These are phyloP conservation scores for Dioscorea zingiberensis DNA, from an alignment of 106 monocot genomes.

Conservation along the genomic window DNA sequence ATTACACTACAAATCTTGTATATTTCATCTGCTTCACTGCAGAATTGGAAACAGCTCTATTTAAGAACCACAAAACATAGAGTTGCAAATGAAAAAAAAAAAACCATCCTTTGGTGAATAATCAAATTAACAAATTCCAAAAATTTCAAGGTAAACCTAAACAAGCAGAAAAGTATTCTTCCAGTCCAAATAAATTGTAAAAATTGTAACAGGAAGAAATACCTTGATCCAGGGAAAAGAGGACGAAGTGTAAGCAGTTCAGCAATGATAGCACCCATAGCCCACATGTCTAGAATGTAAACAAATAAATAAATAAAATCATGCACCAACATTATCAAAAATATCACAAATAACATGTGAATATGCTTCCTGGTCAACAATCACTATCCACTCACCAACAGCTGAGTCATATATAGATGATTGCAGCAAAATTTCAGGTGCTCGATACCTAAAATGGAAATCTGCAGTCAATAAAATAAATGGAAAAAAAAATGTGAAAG, in stretches of 20 bases:
- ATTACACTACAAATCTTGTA: conserved; percentile 70
- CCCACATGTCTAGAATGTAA: conserved; percentile 52
- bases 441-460: conserved; percentile 30
- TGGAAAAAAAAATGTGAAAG: too few relatives aligned
- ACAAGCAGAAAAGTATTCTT: too few relatives aligned
- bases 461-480: too few relatives aligned
- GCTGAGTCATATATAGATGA: conserved; percentile 41
- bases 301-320: too few relatives aligned
- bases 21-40: conserved; percentile 71
- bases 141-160: too few relatives aligned
- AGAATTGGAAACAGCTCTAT: not conserved
- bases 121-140: too few relatives aligned
- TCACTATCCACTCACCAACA: conserved; percentile 28
- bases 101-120: too few relatives aligned
- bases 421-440: conserved; percentile 48
- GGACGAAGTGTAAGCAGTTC: conserved; percentile 43
- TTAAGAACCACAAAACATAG: too few relatives aligned
- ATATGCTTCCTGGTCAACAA: not conserved
- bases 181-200: too few relatives aligned
- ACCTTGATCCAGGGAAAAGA: conserved; percentile 55
- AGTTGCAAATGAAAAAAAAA: too few relatives aligned
- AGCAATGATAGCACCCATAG: conserved; percentile 55
- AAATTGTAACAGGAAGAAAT: not conserved
- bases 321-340: too few relatives aligned
- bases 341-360: too few relatives aligned